Evolutionary conservation across 495 filamentous ascomycete species (phyloP).

Genomic region (Tirmania nivea): DNA sequence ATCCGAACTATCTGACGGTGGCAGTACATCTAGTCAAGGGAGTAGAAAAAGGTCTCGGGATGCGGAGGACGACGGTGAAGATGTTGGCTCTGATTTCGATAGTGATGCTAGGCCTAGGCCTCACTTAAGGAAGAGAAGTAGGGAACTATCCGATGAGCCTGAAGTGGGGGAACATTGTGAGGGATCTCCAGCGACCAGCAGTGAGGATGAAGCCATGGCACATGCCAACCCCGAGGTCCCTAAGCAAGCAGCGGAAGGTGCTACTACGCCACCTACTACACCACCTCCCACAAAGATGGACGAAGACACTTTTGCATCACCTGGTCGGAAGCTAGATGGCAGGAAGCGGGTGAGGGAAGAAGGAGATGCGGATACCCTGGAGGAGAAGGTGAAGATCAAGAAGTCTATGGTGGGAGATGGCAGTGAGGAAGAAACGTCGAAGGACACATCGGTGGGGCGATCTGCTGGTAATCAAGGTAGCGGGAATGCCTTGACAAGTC

Average conservation of each 20-base stretch:
- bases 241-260: background rate
- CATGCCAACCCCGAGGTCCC: background rate
- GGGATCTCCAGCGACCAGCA: background rate
- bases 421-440: background rate
- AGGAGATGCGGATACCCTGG: background rate
- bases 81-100: background rate
- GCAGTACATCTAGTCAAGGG: background rate
- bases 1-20: background rate
- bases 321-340: background rate
- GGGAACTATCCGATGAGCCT: slow-evolving; percentile 18
- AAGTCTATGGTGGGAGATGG: background rate
- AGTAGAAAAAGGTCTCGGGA: background rate
- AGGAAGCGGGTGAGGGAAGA: background rate
- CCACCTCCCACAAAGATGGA: background rate
- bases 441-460: background rate
- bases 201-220: background rate
- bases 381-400: background rate
- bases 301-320: background rate
- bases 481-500: no score
- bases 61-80: background rate
- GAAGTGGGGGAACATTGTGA: slow-evolving; percentile 2
- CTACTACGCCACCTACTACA: background rate
- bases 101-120: slow-evolving; percentile 8
- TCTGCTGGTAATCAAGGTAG: no score
- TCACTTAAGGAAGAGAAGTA: slow-evolving; percentile 18